Base-by-base conservation (phyloP, 768 basidiomycete genomes). In the Phanerodontia chrysosporium region DNA sequence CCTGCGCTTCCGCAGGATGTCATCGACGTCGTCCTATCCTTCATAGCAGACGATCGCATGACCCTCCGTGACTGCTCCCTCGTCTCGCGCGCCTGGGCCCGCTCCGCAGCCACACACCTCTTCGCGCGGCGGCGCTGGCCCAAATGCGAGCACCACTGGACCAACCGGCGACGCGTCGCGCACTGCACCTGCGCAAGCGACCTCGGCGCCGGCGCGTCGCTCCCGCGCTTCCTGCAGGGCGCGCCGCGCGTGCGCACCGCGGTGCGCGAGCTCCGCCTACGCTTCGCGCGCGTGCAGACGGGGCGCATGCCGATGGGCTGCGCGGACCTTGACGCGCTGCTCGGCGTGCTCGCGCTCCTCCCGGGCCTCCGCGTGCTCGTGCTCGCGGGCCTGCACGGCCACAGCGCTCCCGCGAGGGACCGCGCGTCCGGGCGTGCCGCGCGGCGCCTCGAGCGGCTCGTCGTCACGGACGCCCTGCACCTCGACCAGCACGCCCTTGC, bases 21-120 rank as follows among this genome's bases (percentile, higher is more conserved):
- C 44, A 24, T 52, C 29, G 60, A 57, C 24, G n/a, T 18, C 8
- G 57, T 62, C 51, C 30, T 62, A 39, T 36, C 46, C 30, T 60
- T 49, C 32, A 39, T 62, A 7, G n/a, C 6, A 14, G 45, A 55
- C 32, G 62, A 62, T 21, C 21, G 13, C 12, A 28, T 10, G 12
- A 30, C 62, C 2, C 62, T 62, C 21, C 13, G n/a, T 2, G n/a
- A 29, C 3, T 55, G 59, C 45, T 49, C 55, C 18, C 62, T 62
- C 36, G 61, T 62, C 9, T 51, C 3, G 18, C 55, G 44, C n/a
- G 22, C 51, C n/a, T 62, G 61, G 61, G 28, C 32, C 1, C 36
- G 18, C n/a, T 25, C 13, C 2, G 48, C 49, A 1, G 28, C 49
- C 28, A 32, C 49, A n/a, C 49, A 30, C 30, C 49, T 51, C 18